Evolutionary conservation across 1,284 basidiomycete species (phyloP), one percentile per base, ranked within the genome.

Genomic region (Schizophyllum amplum): DNA sequence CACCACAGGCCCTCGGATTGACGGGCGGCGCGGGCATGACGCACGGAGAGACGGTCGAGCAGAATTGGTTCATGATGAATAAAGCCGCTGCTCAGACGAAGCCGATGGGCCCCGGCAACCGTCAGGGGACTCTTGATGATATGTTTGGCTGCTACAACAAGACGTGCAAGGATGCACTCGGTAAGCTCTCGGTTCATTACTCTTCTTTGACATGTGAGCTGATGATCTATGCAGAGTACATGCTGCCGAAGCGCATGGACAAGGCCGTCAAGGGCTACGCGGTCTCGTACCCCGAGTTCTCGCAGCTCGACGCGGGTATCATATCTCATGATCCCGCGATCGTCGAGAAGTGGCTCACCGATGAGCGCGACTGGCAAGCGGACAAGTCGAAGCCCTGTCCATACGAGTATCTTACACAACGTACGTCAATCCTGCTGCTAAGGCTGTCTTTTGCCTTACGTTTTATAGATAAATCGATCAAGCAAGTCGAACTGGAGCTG

Each of bases 21-120:
- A 61, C 57, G 1, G 57, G 42, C 3, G 48, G 60, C n/a, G 66
- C 66, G 42, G 71, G 67, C 0, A 58, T 65, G 17, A 72, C 69
- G 0, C 68, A 71, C 56, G 71, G 72, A 4, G 72, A 75, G 56
- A 66, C 62, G 1, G 63, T 68, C 1, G 72, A 73, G 57, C 61
- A 66, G 7, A 65, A 65, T n/a, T 72, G 70, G 71, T 47, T 65
- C 0, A 59, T 53, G 4, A 57, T 60, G 5, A 70, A 73, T 61
- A 54, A 56, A 3, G 46, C 68, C 0, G 67, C 66, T 1, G 51
- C 50, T 4, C 69, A 69, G 47, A 73, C 70, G 0, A 61, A 61
- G 23, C 67, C 67, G 52, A 73, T 72, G 68, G 68, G 67, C 5
- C 68, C 69, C 4, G 71, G 71, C 2, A 59, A 62, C 4, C 62